These are phyloP conservation scores for Salix brachista DNA, from an alignment of 345 rosid genomes.

Conservation along the genomic window DNA sequence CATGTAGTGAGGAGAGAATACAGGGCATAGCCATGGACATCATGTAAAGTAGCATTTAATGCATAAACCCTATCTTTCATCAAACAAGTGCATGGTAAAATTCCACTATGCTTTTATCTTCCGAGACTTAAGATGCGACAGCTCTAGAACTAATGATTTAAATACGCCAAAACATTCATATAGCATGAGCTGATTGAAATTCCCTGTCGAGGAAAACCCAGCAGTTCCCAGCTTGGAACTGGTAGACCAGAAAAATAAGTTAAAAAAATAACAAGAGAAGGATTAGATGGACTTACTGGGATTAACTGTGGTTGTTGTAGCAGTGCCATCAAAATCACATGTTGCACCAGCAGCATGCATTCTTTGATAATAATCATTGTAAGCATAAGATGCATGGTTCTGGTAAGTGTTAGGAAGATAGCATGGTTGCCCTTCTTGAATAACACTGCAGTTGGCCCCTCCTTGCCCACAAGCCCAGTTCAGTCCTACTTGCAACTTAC, in stretches of 20 bases:
- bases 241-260: neutral
- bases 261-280: conserved; percentile 5
- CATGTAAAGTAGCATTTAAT: neutral
- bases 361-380: conserved; percentile 80
- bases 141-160: too few species aligned
- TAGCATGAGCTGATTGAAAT: neutral
- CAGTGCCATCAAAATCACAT: conserved; percentile 82
- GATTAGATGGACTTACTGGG: conserved; percentile 60
- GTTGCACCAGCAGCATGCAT: conserved; percentile 76
- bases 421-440: conserved; percentile 70
- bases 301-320: conserved; percentile 50
- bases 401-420: conserved; percentile 50
- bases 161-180: too few species aligned
- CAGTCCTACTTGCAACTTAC: conserved; percentile 65
- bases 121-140: too few species aligned
- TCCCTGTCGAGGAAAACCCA: neutral
- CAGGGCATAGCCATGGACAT: neutral
- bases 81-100: neutral
- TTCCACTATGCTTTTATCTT: neutral
- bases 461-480: conserved; percentile 99
- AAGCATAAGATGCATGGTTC: conserved; percentile 91
- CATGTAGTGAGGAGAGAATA: neutral
- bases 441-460: conserved; percentile 65
- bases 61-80: neutral
- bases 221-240: neutral